Evolutionary conservation across 1,139 yeast species (phyloP).

Genomic region (Candida tropicalis): DNA sequence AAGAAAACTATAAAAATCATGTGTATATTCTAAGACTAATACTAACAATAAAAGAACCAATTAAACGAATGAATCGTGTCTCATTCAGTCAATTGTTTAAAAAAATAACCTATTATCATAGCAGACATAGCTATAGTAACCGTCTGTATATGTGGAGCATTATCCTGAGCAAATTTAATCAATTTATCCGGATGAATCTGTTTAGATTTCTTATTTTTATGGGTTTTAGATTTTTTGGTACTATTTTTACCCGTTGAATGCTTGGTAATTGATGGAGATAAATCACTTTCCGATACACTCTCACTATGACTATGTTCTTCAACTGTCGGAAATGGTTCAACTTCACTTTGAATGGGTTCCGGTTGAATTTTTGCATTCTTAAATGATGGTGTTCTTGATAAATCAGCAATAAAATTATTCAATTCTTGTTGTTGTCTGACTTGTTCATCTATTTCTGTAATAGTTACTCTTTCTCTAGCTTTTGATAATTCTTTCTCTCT

Average conservation of each 20-base stretch:
- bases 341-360: not conserved
- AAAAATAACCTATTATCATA: slow-evolving; percentile 16
- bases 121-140: slow-evolving; percentile 17
- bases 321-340: slow-evolving; percentile 2
- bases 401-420: slow-evolving; percentile 2
- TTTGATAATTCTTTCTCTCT: not conserved
- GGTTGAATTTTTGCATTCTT: slow-evolving; percentile 1
- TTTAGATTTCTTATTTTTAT: not conserved
- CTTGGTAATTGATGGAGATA: not conserved
- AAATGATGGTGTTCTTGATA: slow-evolving; percentile 3
- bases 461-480: not conserved
- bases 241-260: too few relatives aligned
- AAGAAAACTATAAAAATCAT: too few relatives aligned
- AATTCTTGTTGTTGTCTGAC: slow-evolving; percentile 5
- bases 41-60: not conserved
- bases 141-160: slow-evolving; percentile 10
- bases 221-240: not conserved
- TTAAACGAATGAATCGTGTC: not conserved
- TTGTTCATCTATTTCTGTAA: slow-evolving; percentile 2
- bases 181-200: slow-evolving; percentile 7
- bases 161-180: slow-evolving; percentile 3
- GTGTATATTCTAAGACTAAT: slow-evolving; percentile 1
- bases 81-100: slow-evolving; percentile 8
- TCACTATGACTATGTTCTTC: not conserved
- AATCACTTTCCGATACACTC: not conserved